phyloP scores from a whole-genome alignment of 441 rosid genomes.

The Populus hybrid region DNA sequence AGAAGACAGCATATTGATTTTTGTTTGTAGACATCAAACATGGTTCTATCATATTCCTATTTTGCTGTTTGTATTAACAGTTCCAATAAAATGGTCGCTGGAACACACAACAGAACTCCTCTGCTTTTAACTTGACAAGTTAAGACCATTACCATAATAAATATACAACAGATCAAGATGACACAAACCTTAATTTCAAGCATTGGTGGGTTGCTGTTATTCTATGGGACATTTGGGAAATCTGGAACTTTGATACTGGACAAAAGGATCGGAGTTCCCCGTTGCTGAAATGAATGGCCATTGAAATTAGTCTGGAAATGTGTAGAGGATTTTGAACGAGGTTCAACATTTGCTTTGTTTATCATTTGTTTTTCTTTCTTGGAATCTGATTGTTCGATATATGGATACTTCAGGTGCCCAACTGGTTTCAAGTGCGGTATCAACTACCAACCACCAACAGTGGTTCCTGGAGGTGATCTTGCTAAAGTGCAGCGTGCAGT shows the following conservation, averaged over 20 bases:
- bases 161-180: not conserved
- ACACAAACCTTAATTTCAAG: not conserved
- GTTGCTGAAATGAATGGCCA: not conserved
- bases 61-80: not conserved
- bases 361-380: not conserved
- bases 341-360: not conserved
- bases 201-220: not conserved
- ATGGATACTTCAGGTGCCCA: constrained; percentile 56
- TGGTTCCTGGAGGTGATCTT: constrained; percentile 77
- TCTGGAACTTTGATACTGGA: not conserved
- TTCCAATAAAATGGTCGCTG: not conserved
- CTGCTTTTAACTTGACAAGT: not conserved
- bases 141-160: not conserved
- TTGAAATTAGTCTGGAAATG: not conserved
- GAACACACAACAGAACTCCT: not conserved
- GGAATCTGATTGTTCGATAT: constrained; percentile 7
- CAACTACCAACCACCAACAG: constrained; percentile 85
- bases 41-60: not conserved
- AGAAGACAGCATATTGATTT: not conserved
- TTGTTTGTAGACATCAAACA: not conserved
- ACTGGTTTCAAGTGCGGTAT: constrained; percentile 90
- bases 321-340: not conserved
- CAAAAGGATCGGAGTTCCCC: not conserved
- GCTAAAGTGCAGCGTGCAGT: constrained; percentile 84
- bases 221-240: not conserved